These are phyloP conservation scores for Penicillium psychrofluorescens DNA, from an alignment of 495 filamentous ascomycete genomes.

Conservation along the genomic window DNA sequence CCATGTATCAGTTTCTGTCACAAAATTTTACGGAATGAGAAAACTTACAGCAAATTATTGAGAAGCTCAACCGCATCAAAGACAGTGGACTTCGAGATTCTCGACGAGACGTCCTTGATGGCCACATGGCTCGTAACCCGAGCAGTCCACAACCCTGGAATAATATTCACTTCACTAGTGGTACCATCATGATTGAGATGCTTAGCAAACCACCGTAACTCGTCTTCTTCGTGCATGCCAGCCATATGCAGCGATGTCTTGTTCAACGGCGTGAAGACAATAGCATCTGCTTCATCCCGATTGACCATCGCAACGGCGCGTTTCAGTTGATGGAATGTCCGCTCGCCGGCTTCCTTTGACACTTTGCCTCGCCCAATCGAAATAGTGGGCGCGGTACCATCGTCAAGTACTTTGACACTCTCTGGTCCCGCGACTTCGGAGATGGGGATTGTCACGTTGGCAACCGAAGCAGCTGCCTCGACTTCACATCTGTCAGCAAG, in stretches of 20 bases:
- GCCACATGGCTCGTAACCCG: conserved; percentile 7
- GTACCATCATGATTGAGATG: conserved; percentile 1
- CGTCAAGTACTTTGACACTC: conserved; percentile 2
- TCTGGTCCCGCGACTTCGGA: background rate
- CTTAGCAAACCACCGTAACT: conserved; percentile 9
- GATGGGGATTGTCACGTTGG: background rate
- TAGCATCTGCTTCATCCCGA: conserved; percentile 1
- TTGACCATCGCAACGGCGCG: conserved; percentile 1
- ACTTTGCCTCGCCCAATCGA: conserved; percentile 3
- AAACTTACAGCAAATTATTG: background rate
- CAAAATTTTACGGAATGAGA: too few species aligned
- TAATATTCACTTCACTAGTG: conserved; percentile 8
- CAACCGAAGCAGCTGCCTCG: background rate
- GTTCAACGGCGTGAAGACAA: conserved; percentile 6
- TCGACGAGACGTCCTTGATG: conserved; percentile 2
- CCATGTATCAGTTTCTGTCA: too few species aligned
- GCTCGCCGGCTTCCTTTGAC: conserved; percentile 2
- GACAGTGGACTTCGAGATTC: conserved; percentile 1
- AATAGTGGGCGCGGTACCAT: background rate
- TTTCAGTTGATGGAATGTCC: conserved; percentile 3
- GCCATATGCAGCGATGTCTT: conserved; percentile 6
- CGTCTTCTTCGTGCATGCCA: conserved; percentile 10
- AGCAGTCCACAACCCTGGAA: conserved; percentile 4
- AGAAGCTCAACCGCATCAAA: conserved; percentile 1
- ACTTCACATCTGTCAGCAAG: conserved; percentile 4